Evolutionary conservation across 148 eudicot genomes (phyloP).

Genomic region (Rhododendron mucronatum): DNA sequence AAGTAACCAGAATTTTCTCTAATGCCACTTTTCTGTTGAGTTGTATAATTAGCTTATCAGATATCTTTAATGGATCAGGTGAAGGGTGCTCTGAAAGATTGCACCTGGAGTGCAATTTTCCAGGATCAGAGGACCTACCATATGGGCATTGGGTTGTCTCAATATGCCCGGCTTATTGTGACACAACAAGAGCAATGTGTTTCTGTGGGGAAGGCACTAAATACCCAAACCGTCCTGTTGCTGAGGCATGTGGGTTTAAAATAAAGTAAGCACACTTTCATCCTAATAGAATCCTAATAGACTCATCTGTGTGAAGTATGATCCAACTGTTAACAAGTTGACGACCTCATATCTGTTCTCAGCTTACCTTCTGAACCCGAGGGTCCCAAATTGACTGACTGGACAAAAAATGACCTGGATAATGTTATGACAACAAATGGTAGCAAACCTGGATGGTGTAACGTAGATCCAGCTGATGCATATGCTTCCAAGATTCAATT

Average conservation of each 20-base stretch:
- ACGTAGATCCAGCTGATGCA: conserved; percentile 77
- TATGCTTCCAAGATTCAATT: conserved; percentile 52
- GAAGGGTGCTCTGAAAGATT: conserved; percentile 59
- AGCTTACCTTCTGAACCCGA: conserved; percentile 58
- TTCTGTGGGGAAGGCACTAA: conserved; percentile 94
- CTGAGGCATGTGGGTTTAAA: conserved; percentile 87
- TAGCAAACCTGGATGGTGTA: conserved; percentile 84
- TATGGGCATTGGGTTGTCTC: conserved; percentile 85
- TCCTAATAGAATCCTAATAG: not conserved
- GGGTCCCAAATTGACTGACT: conserved; percentile 42
- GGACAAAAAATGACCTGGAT: conserved; percentile 66
- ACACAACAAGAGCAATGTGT: conserved; percentile 90
- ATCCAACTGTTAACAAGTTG: not conserved
- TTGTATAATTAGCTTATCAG: not conserved
- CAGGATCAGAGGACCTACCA: conserved; percentile 53
- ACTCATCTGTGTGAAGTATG: not conserved
- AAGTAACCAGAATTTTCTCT: not conserved
- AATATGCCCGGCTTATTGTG: conserved; percentile 75
- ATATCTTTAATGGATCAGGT: conserved; percentile 40
- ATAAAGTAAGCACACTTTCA: conserved; percentile 43
- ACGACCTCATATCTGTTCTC: conserved; percentile 12
- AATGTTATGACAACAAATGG: conserved; percentile 62
- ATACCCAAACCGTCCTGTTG: conserved; percentile 85
- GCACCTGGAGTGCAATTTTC: conserved; percentile 65
- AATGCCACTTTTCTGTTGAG: not conserved